Evolutionary conservation across 2,329 filamentous ascomycete genomes (phyloP), one percentile per base, ranked within the genome.

Genomic region (Fusarium heterosporum): DNA sequence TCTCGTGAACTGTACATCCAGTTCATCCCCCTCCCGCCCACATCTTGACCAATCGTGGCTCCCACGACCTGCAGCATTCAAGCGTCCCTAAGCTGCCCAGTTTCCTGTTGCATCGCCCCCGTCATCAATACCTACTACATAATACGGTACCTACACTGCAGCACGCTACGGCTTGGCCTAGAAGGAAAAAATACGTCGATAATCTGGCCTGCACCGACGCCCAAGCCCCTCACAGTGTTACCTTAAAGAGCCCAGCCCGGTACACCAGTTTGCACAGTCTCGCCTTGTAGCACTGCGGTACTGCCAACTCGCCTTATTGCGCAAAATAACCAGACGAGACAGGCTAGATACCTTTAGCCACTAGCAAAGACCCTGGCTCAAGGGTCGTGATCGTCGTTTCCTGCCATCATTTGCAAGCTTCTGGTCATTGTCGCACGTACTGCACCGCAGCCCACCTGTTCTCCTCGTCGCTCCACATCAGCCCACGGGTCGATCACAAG

Each of bases 401-500:
- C 64, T 72, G 59, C 67, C 58, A 62, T 63, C 70, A 67, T 70
- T 64, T 41, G 42, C 49, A 63, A 63, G 40, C 60, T 45, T 69
- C 57, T 67, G 46, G 57, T 61, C 50, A 29, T 56, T 53, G 49
- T 66, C 51, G 48, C 45, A 59, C 66, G 61, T 54, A 57, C 50
- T 61, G 41, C 58, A 61, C 38, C 29, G 41, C 30, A 62, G 56
- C 64, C 70, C 60, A 68, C 69, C 58, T 57, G 63, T 61, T 73
- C 69, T 59, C 54, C 54, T 61, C 55, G 53, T 72, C 52, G 69
- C 63, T 73, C 71, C 71, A 73, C 71, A 73, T 72, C 71, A 73
- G 71, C 61, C 71, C 70, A 71, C 65, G 67, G 50, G 67, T 53
- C 61, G 60, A 71, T 70, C 64, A 68, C 64, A 63, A 63, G 60